Conservation (phyloP, 1,139 yeast genomes). For the Lodderomyces beijingensis region DNA sequence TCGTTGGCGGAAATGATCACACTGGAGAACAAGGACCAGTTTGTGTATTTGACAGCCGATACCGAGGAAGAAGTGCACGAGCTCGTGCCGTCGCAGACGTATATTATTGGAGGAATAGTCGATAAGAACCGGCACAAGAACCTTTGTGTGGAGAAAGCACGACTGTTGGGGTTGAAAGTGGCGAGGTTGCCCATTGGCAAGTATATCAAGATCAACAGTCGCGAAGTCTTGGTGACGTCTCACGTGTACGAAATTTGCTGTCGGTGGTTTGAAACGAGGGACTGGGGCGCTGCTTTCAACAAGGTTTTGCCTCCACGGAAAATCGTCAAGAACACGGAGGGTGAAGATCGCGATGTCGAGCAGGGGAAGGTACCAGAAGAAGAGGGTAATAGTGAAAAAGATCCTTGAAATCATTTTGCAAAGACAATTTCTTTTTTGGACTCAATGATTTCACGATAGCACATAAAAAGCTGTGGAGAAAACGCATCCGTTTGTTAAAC, state of each 20-base stretch:
- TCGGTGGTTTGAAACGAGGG: slow-evolving; percentile 68
- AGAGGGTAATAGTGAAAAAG: slow-evolving; percentile 8
- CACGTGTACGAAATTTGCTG: slow-evolving; percentile 87
- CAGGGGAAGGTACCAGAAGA: slow-evolving; percentile 1
- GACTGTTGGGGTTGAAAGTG: slow-evolving; percentile 62
- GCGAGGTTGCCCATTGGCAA: slow-evolving; percentile 86
- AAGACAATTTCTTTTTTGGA: no score
- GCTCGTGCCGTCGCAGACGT: slow-evolving; percentile 66
- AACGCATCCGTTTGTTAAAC: no score
- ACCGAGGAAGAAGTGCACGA: slow-evolving; percentile 62
- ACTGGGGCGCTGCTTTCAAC: slow-evolving; percentile 88
- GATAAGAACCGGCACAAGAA: slow-evolving; percentile 90
- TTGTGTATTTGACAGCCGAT: slow-evolving; percentile 81
- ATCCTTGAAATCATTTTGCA: no score
- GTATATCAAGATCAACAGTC: slow-evolving; percentile 75
- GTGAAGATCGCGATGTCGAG: neutral
- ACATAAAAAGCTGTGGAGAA: no score
- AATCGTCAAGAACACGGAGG: slow-evolving; percentile 22
- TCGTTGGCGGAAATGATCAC: slow-evolving; percentile 36
- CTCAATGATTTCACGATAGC: no score
- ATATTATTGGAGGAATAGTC: slow-evolving; percentile 92
- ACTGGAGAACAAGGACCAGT: slow-evolving; percentile 29
- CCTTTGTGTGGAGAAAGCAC: slow-evolving; percentile 80
- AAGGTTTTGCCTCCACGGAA: slow-evolving; percentile 81
- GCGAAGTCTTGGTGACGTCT: slow-evolving; percentile 87